Evolutionary conservation across 1,284 basidiomycete species (phyloP).

Genomic region (Thelephora terrestris): DNA sequence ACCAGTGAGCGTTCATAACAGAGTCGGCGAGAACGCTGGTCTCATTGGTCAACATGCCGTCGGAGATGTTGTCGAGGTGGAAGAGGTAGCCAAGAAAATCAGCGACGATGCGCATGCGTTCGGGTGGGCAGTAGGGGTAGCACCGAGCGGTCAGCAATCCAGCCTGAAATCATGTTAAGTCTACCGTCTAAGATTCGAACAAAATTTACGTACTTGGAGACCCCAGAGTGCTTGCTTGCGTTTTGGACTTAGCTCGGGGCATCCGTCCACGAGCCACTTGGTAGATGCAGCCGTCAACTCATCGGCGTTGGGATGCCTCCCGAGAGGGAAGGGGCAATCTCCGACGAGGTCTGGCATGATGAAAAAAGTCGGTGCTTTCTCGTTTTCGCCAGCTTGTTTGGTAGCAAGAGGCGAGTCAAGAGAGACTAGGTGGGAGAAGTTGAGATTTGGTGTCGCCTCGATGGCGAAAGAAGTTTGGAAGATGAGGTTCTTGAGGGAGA

Average conservation of each 20-base stretch:
- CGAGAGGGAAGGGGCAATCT: slow-evolving; percentile 16
- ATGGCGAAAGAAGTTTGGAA: too few relatives aligned
- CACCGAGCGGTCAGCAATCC: slow-evolving; percentile 15
- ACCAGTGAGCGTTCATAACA: slow-evolving; percentile 17
- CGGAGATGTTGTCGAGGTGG: slow-evolving; percentile 16
- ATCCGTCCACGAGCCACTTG: slow-evolving; percentile 11
- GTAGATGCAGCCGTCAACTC: slow-evolving; percentile 13
- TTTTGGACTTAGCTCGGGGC: slow-evolving; percentile 5
- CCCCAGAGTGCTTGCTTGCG: slow-evolving; percentile 10
- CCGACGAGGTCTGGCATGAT: slow-evolving; percentile 17
- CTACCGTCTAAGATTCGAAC: background rate
- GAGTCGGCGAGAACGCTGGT: slow-evolving; percentile 15
- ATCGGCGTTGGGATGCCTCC: slow-evolving; percentile 13
- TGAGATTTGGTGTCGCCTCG: too few relatives aligned
- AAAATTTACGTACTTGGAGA: slow-evolving; percentile 11
- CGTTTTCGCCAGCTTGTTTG: background rate
- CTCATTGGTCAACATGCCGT: slow-evolving; percentile 18
- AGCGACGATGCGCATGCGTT: background rate
- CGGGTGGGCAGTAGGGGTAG: slow-evolving; percentile 6
- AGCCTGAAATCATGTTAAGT: slow-evolving; percentile 3
- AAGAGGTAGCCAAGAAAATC: slow-evolving; percentile 13
- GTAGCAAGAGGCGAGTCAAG: too few relatives aligned
- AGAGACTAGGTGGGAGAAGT: too few relatives aligned
- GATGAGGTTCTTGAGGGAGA: too few relatives aligned
- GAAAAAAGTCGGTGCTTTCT: background rate